Percentiles rank a stretch among this genome's conserved stretches.
Conservation (phyloP, 345 rosid genomes). For the Bruguiera parviflora region DNA sequence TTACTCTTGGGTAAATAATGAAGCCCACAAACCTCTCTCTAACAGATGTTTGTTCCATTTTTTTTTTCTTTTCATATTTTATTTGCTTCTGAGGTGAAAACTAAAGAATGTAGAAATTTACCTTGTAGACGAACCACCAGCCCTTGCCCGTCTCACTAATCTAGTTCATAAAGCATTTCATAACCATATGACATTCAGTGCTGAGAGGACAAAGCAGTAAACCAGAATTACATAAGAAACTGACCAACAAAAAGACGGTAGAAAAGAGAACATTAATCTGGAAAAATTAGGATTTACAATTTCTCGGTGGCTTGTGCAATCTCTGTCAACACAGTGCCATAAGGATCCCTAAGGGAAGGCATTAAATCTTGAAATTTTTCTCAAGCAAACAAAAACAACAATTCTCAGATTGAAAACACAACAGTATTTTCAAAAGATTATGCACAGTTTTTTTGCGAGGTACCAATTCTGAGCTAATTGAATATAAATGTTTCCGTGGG, state of each 20-base stretch:
- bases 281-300: slow-evolving; percentile 44
- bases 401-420: too few relatives aligned
- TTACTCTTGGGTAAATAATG: too few relatives aligned
- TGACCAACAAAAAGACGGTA: background rate
- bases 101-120: slow-evolving; percentile 22
- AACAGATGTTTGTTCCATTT: too few relatives aligned
- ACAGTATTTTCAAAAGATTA: too few relatives aligned
- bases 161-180: slow-evolving; percentile 89
- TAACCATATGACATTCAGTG: slow-evolving; percentile 87
- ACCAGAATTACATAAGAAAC: slow-evolving; percentile 8
- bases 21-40: too few relatives aligned
- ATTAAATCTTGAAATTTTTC: too few relatives aligned
- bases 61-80: background rate
- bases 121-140: slow-evolving; percentile 96
- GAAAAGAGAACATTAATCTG: background rate
- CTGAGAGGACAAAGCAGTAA: slow-evolving; percentile 40
- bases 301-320: slow-evolving; percentile 85
- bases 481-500: too few relatives aligned
- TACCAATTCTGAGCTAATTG: too few relatives aligned
- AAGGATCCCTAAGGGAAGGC: slow-evolving; percentile 84
- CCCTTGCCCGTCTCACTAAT: slow-evolving; percentile 85
- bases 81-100: background rate
- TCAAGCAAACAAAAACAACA: too few relatives aligned
- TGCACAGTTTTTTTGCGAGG: too few relatives aligned
- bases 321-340: slow-evolving; percentile 57